Evolutionary conservation across 805 yeast genomes (phyloP).

Genomic region (Ascoidea rubescens): DNA sequence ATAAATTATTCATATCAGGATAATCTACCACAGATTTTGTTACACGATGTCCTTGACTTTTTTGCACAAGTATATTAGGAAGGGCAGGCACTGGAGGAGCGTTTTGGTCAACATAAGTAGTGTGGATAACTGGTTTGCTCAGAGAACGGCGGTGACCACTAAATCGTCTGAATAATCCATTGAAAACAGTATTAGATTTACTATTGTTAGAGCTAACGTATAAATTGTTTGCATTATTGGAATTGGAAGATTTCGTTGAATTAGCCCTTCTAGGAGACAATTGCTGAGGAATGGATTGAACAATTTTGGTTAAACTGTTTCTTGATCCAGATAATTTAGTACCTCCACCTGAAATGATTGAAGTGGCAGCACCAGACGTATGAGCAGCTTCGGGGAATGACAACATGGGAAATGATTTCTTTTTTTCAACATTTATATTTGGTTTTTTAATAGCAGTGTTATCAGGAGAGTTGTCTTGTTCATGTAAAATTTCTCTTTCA

Average conservation of each 20-base stretch:
- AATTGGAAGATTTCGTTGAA: slow-evolving; percentile 1
- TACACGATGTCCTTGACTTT: background rate
- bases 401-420: slow-evolving; percentile 15
- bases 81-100: slow-evolving; percentile 11
- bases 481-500: too few relatives aligned
- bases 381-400: slow-evolving; percentile 29
- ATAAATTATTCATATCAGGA: background rate
- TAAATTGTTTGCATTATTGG: background rate
- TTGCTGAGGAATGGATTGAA: slow-evolving; percentile 4
- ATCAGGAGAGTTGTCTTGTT: too few relatives aligned
- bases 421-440: background rate
- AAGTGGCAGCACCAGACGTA: slow-evolving; percentile 15
- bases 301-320: background rate
- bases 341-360: background rate
- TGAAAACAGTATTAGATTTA: slow-evolving; percentile 7
- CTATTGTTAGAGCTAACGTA: slow-evolving; percentile 1
- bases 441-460: slow-evolving; percentile 2
- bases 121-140: slow-evolving; percentile 3
- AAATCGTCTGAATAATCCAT: slow-evolving; percentile 19
- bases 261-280: slow-evolving; percentile 9
- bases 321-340: background rate
- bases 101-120: slow-evolving; percentile 8
- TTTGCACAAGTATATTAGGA: slow-evolving; percentile 2
- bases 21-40: background rate
- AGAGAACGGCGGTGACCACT: slow-evolving; percentile 15